Conservation (phyloP, 768 basidiomycete species). For the Lentinula sp. region DNA sequence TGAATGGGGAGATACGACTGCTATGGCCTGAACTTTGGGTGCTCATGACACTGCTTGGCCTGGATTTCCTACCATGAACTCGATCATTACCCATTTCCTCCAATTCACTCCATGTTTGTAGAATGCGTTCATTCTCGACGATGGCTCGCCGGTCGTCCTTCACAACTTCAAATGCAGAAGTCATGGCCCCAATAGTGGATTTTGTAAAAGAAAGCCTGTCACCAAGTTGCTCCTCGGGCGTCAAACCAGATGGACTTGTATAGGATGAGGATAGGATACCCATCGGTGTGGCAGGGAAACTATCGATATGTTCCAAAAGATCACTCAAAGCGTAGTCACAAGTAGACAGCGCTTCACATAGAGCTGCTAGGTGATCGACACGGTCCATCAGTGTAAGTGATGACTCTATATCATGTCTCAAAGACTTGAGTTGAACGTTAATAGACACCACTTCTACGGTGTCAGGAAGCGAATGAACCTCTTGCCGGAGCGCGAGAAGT, state of each 20-base stretch:
- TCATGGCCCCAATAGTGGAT: conserved; percentile 41
- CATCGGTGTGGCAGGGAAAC: conserved; percentile 60
- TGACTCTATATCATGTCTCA: conserved; percentile 50
- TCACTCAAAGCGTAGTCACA: conserved; percentile 82
- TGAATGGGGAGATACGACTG: conserved; percentile 41
- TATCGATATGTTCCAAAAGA: conserved; percentile 80
- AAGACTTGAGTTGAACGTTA: conserved; percentile 55
- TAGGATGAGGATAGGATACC: conserved; percentile 48
- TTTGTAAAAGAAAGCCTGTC: conserved; percentile 62
- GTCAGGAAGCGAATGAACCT: conserved; percentile 41
- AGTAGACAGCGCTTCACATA: conserved; percentile 38
- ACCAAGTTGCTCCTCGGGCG: conserved; percentile 63
- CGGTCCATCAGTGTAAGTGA: conserved; percentile 43
- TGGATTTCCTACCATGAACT: conserved; percentile 52
- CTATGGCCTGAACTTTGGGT: conserved; percentile 53
- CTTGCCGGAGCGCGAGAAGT: conserved; percentile 38
- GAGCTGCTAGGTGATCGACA: conserved; percentile 47
- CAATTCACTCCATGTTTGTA: conserved; percentile 77
- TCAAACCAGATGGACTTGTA: conserved; percentile 27
- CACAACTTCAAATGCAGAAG: conserved; percentile 32
- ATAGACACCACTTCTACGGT: conserved; percentile 31
- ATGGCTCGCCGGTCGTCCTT: conserved; percentile 54
- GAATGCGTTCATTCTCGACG: conserved; percentile 57
- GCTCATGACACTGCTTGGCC: conserved; percentile 60
- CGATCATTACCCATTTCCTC: conserved; percentile 76